phyloP scores from a whole-genome alignment of 2,329 filamentous ascomycete genomes.

The Calonectria leucothoes region DNA sequence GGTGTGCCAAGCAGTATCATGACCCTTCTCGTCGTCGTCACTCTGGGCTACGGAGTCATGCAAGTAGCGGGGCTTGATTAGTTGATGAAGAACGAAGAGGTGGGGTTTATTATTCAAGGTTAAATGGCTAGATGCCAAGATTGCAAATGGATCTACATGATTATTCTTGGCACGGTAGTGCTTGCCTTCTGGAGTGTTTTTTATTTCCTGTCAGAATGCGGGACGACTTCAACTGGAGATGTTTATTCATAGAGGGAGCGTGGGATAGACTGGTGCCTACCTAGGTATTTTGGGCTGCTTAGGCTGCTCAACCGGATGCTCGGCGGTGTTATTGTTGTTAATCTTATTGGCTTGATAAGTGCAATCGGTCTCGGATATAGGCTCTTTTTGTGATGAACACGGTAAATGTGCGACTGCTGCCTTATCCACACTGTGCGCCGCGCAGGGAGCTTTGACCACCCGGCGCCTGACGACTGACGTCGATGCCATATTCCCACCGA shows the following conservation, averaged over 20 bases:
- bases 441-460: conserved; percentile 41
- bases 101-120: conserved; percentile 1
- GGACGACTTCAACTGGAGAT: conserved; percentile 2
- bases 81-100: conserved; percentile 14
- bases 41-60: conserved; percentile 93
- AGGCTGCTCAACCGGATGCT: not conserved
- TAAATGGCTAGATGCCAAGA: not conserved
- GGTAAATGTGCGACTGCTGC: conserved; percentile 17
- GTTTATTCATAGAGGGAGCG: conserved; percentile 29
- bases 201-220: conserved; percentile 4
- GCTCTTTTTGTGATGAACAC: not conserved
- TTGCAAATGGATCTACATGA: not conserved
- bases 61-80: conserved; percentile 73
- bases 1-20: conserved; percentile 89
- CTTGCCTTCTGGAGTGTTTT: not conserved
- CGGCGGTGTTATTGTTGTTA: conserved; percentile 2
- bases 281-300: not conserved
- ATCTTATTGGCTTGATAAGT: not conserved
- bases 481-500: conserved; percentile 30
- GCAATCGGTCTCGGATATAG: not conserved
- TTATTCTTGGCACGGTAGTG: not conserved
- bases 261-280: conserved; percentile 29
- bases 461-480: conserved; percentile 41
- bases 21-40: conserved; percentile 84
- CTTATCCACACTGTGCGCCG: conserved; percentile 31